phyloP scores from a whole-genome alignment of 192 early-diverging fungal species.

The Coemansia sp. region DNA sequence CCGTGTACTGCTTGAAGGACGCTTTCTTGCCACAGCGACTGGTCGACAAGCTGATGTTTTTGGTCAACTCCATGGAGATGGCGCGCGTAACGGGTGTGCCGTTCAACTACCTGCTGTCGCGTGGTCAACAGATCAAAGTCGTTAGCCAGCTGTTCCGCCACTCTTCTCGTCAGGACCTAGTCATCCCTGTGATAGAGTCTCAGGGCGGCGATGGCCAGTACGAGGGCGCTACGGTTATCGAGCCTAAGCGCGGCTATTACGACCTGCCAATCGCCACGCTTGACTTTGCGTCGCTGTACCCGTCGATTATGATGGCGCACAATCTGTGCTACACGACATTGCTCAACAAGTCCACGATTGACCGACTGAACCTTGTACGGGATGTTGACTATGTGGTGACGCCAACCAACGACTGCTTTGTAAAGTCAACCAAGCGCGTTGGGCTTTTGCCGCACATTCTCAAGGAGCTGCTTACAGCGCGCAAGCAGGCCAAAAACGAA shows the following conservation, averaged over 20 bases:
- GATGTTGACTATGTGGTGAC: slow-evolving; percentile 88
- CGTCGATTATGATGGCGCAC: slow-evolving; percentile 99
- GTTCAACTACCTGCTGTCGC: slow-evolving; percentile 89
- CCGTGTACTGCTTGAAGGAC: slow-evolving; percentile 98
- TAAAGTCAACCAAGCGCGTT: slow-evolving; percentile 69
- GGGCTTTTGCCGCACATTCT: slow-evolving; percentile 90
- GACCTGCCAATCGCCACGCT: slow-evolving; percentile 96
- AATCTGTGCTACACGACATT: slow-evolving; percentile 98
- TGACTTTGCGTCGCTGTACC: slow-evolving; percentile 98
- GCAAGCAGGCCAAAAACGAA: slow-evolving; percentile 91
- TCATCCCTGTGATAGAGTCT: slow-evolving; percentile 86
- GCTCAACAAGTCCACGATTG: slow-evolving; percentile 61
- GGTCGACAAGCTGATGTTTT: slow-evolving; percentile 96
- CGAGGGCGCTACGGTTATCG: slow-evolving; percentile 96
- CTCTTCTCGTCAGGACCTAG: slow-evolving; percentile 74
- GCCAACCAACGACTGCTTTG: slow-evolving; percentile 92
- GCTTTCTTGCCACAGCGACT: slow-evolving; percentile 91
- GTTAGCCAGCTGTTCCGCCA: slow-evolving; percentile 94
- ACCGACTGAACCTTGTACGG: slow-evolving; percentile 66
- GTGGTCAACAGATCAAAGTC: slow-evolving; percentile 99
- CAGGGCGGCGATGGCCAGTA: slow-evolving; percentile 88
- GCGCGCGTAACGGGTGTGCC: slow-evolving; percentile 96
- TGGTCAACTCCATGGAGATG: slow-evolving; percentile 99
- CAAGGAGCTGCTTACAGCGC: slow-evolving; percentile 84
- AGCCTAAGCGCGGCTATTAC: slow-evolving; percentile 92